Conservation (phyloP, 2,329 filamentous ascomycete genomes). For the Diplodia seriata region DNA sequence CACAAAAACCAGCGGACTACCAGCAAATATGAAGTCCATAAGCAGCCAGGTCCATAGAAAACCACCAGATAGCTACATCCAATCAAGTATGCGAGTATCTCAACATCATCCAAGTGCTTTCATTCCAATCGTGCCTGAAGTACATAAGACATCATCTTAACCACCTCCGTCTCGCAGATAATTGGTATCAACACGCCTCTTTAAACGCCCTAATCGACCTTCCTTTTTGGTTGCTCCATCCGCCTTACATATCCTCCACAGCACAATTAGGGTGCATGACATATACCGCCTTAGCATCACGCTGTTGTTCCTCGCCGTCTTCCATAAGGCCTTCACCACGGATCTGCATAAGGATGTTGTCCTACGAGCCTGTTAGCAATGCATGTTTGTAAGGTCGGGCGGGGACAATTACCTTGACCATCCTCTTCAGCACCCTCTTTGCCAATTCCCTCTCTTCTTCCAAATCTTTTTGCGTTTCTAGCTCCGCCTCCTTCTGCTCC, state of each 20-base stretch:
- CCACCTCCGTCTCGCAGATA: not conserved
- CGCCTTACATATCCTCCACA: slow-evolving; percentile 63
- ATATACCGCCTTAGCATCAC: slow-evolving; percentile 70
- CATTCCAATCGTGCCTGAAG: not conserved
- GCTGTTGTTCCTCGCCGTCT: slow-evolving; percentile 65
- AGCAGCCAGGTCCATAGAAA: no score
- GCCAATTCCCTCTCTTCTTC: slow-evolving; percentile 75
- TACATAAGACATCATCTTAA: not conserved
- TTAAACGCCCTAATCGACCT: slow-evolving; percentile 14
- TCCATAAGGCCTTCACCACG: slow-evolving; percentile 89
- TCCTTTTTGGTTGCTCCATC: not conserved
- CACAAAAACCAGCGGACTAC: no score
- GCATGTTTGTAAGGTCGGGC: slow-evolving; percentile 9
- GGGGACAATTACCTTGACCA: slow-evolving; percentile 79
- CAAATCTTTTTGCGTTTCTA: slow-evolving; percentile 82
- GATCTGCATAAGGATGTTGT: slow-evolving; percentile 66
- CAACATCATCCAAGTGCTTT: not conserved
- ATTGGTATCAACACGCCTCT: slow-evolving; percentile 17
- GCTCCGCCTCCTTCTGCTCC: slow-evolving; percentile 84
- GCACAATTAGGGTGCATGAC: slow-evolving; percentile 94
- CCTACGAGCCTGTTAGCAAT: slow-evolving; percentile 50
- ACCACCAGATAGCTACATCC: no score
- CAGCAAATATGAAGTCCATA: no score
- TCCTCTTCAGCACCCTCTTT: slow-evolving; percentile 87
- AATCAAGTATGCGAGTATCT: no score